Conservation (phyloP, 2,329 filamentous ascomycete species). For the Chrysosporium keratinophilum region DNA sequence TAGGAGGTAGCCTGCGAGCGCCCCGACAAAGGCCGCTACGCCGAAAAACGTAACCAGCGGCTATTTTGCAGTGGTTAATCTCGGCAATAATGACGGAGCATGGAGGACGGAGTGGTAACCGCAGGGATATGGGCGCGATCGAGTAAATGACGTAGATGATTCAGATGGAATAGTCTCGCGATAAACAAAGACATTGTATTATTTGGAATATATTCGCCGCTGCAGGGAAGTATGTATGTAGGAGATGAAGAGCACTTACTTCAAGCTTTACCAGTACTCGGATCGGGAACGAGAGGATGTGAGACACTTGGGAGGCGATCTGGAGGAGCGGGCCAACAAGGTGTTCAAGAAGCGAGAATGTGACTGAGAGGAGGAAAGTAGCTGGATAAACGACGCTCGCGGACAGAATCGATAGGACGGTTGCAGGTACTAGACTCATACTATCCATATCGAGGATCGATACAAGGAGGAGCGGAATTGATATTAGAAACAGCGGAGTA, state of each 20-base stretch:
- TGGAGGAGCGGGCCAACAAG: background rate
- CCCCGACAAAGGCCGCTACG: background rate
- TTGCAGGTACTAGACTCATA: background rate
- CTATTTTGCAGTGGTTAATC: constrained; percentile 2
- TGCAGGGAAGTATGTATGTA: background rate
- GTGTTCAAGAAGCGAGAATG: background rate
- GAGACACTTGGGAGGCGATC: background rate
- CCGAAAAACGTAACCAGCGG: constrained; percentile 5
- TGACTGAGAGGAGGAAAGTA: background rate
- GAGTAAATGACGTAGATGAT: background rate
- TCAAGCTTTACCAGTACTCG: background rate
- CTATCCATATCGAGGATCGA: background rate
- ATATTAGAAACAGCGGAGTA: too few species aligned
- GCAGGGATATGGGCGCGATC: background rate
- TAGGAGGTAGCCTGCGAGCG: constrained; percentile 1
- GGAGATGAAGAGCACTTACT: background rate
- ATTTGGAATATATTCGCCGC: too few species aligned
- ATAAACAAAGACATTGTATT: too few species aligned
- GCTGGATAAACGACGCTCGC: background rate
- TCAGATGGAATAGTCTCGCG: background rate
- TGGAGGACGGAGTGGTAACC: background rate
- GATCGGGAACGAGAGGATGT: background rate
- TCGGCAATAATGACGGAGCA: background rate
- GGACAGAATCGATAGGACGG: background rate
- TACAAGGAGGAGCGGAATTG: too few species aligned